A percentile compares a stretch with the other conserved stretches of the same genome.
These are phyloP conservation scores for Candida patagonica DNA, from an alignment of 805 yeast genomes.

Conservation along the genomic window DNA sequence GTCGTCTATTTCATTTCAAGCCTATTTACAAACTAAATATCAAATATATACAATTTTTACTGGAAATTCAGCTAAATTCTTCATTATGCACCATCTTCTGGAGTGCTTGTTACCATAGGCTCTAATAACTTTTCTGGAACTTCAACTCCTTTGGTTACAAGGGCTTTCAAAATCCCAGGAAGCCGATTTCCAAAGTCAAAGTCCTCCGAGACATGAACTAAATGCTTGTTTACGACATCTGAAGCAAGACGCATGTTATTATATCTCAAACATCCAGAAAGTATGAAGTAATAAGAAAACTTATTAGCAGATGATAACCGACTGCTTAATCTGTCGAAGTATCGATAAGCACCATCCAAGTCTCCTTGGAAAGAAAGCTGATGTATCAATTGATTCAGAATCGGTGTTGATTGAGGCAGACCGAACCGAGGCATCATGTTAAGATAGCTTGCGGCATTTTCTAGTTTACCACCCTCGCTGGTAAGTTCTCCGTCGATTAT, in stretches of 20 bases:
- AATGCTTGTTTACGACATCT: conserved; percentile 7
- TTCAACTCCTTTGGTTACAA: not conserved
- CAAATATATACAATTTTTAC: no score
- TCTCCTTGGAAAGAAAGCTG: conserved; percentile 16
- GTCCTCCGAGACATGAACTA: not conserved
- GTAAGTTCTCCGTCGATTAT: conserved; percentile 24
- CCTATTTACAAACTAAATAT: no score
- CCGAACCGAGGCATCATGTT: conserved; percentile 18
- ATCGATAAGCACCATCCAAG: conserved; percentile 15
- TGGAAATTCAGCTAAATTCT: no score
- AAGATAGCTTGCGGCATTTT: conserved; percentile 17
- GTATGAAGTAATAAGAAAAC: conserved; percentile 22
- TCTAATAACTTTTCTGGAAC: not conserved
- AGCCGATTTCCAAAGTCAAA: not conserved
- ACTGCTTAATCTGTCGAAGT: conserved; percentile 13
- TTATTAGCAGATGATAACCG: conserved; percentile 18
- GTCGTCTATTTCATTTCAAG: no score
- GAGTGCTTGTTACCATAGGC: no score
- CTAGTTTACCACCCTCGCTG: conserved; percentile 16
- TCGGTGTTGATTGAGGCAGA: conserved; percentile 20
- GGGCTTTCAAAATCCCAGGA: not conserved
- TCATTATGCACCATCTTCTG: no score
- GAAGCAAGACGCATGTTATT: conserved; percentile 7
- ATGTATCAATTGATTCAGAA: conserved; percentile 25
- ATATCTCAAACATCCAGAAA: conserved; percentile 12